Percentiles rank a stretch among this genome's conserved stretches.
Evolutionary conservation across 805 yeast genomes (phyloP).

Genomic region (Candida patagonica): DNA sequence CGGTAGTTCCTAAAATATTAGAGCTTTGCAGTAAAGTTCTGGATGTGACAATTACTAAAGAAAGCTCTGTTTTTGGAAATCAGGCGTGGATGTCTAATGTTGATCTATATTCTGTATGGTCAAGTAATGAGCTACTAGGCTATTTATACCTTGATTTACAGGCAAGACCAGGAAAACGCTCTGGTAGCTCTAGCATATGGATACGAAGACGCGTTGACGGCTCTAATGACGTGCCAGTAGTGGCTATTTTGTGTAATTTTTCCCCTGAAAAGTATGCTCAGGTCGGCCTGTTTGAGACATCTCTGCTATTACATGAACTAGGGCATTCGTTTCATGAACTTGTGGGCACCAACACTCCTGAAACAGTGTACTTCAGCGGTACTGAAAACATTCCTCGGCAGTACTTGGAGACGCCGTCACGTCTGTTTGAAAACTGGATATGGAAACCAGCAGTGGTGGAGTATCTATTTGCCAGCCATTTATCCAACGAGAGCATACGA

Average conservation of each 20-base stretch:
- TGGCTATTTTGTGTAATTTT: background rate
- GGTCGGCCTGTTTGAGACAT: background rate
- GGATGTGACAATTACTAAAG: background rate
- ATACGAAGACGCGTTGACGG: background rate
- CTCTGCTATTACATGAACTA: conserved; percentile 1
- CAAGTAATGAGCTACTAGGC: background rate
- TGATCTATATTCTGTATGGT: background rate
- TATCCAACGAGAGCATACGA: background rate
- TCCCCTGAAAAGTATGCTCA: background rate
- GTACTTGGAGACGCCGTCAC: conserved; percentile 2
- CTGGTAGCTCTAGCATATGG: background rate
- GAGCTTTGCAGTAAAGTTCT: background rate
- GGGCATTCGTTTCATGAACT: conserved; percentile 1
- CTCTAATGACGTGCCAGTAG: background rate
- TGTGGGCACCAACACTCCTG: background rate
- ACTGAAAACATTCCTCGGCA: background rate
- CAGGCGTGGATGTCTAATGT: background rate
- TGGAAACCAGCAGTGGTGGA: background rate
- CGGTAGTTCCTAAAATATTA: background rate
- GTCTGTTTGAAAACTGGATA: background rate
- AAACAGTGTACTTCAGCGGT: background rate
- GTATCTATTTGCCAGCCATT: background rate
- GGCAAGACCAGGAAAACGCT: background rate
- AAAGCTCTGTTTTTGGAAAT: background rate
- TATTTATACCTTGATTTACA: conserved; percentile 1